These are phyloP conservation scores for Hyaloscypha variabilis DNA, from an alignment of 495 filamentous ascomycete genomes.

Conservation along the genomic window DNA sequence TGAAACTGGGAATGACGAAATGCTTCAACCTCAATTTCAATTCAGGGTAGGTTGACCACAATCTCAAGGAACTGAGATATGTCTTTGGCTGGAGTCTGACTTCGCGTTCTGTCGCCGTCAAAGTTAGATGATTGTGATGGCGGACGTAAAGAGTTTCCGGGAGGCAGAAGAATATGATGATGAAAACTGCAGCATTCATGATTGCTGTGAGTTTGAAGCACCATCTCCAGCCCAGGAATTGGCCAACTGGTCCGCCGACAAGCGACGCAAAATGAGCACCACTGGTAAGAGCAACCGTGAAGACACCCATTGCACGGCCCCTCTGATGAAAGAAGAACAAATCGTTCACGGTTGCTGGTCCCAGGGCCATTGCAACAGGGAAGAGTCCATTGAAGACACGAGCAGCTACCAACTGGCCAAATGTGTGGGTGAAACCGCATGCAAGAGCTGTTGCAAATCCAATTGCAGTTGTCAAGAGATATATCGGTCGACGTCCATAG, in stretches of 20 bases:
- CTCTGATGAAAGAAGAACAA: conserved; percentile 6
- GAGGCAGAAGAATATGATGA: background rate
- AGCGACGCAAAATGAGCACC: conserved; percentile 3
- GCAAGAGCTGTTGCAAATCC: background rate
- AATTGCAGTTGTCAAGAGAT: background rate
- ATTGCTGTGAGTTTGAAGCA: background rate
- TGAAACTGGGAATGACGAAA: conserved; percentile 1
- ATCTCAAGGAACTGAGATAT: background rate
- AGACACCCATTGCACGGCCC: conserved; percentile 2
- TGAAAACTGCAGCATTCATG: background rate
- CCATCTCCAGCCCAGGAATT: conserved; percentile 1
- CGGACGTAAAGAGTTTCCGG: conserved; percentile 9
- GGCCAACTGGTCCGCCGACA: background rate
- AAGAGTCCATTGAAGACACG: conserved; percentile 6
- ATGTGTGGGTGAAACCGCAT: background rate
- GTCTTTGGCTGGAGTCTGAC: background rate
- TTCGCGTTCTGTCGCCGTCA: background rate
- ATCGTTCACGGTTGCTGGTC: conserved; percentile 1
- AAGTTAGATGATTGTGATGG: background rate
- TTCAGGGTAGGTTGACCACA: background rate
- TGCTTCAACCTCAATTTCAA: conserved; percentile 3
- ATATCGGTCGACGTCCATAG: conserved; percentile 5
- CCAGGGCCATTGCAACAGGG: conserved; percentile 2
- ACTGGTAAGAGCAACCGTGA: background rate
- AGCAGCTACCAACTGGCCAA: background rate